Conservation (phyloP, 2,329 filamentous ascomycete genomes). For the Cladorrhinum sp. region DNA sequence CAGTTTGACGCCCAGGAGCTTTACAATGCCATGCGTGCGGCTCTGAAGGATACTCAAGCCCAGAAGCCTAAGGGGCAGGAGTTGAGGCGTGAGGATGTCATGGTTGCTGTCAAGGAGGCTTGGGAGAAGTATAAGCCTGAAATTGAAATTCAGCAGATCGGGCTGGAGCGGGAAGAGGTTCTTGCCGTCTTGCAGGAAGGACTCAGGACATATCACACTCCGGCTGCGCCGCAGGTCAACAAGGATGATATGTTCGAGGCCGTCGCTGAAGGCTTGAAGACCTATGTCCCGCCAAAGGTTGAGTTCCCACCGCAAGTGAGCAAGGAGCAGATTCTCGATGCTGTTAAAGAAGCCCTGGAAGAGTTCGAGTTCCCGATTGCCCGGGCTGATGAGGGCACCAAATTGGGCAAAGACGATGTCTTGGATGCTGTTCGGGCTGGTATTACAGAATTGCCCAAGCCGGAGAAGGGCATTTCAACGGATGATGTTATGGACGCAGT, state of each 20-base stretch:
- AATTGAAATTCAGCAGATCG: slow-evolving; percentile 85
- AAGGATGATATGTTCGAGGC: slow-evolving; percentile 83
- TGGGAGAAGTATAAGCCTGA: slow-evolving; percentile 95
- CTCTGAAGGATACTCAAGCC: slow-evolving; percentile 60
- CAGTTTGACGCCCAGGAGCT: slow-evolving; percentile 75
- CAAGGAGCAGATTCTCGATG: slow-evolving; percentile 77
- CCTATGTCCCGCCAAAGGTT: slow-evolving; percentile 72
- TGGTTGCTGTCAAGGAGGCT: slow-evolving; percentile 82
- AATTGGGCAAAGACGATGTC: slow-evolving; percentile 54
- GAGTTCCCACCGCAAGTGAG: slow-evolving; percentile 68
- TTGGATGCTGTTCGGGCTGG: slow-evolving; percentile 62
- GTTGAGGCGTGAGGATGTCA: slow-evolving; percentile 77
- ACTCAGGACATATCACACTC: slow-evolving; percentile 67
- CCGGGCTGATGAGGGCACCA: slow-evolving; percentile 41
- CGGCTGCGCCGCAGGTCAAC: slow-evolving; percentile 56
- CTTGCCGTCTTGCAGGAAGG: slow-evolving; percentile 83
- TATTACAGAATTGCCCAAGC: slow-evolving; percentile 32
- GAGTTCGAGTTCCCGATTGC: slow-evolving; percentile 74
- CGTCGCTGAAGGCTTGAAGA: slow-evolving; percentile 79
- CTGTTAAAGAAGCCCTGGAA: slow-evolving; percentile 81
- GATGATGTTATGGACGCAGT: slow-evolving; percentile 28
- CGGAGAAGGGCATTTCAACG: slow-evolving; percentile 16
- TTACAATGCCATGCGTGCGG: slow-evolving; percentile 78
- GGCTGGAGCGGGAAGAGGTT: slow-evolving; percentile 86
- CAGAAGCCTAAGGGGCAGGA: slow-evolving; percentile 44